Evolutionary conservation across 164 flowering plant species (phyloP), one percentile per base, ranked within the genome.

Genomic region (Chloranthus sessilifolius): DNA sequence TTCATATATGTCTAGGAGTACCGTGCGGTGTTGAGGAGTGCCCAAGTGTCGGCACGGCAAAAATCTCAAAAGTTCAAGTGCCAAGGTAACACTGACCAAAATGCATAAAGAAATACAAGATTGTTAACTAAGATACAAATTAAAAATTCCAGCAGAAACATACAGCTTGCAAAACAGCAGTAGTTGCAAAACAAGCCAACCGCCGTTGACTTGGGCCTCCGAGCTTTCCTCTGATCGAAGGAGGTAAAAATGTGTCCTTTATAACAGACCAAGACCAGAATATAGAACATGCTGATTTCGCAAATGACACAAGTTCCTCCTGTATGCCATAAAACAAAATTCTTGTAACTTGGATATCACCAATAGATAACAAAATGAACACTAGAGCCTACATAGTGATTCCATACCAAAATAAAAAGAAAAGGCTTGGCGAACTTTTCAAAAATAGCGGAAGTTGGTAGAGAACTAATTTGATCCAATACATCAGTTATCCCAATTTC

Each of bases 131-230:
- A n/a, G n/a, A n/a, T n/a, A n/a, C n/a, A n/a, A n/a, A n/a, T n/a
- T n/a, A n/a, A n/a, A n/a, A n/a, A n/a, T n/a, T n/a, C n/a, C n/a
- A n/a, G 7, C 29, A 41, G 30, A 21, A 19, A 15, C 75, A 33
- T 84, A 92, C 98, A 63, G 95, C 94, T 70, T 77, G 73, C 70
- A 88, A 55, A 38, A 86, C 83, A 45, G 78, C 58, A 52, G 82
- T 68, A 19, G 91, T 70, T 15, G 58, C 47, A 21, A 71, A 63
- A 58, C 77, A 68, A 43, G 89, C 58, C 69, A 88, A 64, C 61
- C 97, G 75, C 3, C 97, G 76, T 67, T 81, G 95, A 77, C 92
- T 86, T 46, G 89, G 99, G 8, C 99, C 99, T 21, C 99, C 99
- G 56, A 92, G 83, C 75, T 71, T 84, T 64, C 99, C 99, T 52